phyloP scores from a whole-genome alignment of 768 basidiomycete species.

The Tricholoma sp. region DNA sequence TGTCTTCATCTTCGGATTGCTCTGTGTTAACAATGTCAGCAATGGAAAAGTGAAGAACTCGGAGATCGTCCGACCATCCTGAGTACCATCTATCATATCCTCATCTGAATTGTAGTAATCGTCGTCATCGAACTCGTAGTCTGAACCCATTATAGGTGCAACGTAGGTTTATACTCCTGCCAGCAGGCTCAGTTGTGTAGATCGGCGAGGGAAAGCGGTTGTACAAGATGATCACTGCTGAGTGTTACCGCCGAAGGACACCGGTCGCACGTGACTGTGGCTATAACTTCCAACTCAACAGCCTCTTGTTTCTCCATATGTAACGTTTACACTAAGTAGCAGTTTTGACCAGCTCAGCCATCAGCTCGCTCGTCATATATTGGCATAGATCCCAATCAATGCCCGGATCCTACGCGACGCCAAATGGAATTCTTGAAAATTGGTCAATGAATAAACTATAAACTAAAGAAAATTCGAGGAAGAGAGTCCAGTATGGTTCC shows the following conservation, averaged over 20 bases:
- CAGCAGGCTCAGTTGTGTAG: conserved; percentile 8
- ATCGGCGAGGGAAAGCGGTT: conserved; percentile 19
- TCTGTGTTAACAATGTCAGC: conserved; percentile 12
- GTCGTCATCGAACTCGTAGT: conserved; percentile 68
- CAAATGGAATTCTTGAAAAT: no score
- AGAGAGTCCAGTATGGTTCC: no score
- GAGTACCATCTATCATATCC: conserved; percentile 63
- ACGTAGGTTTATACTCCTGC: neutral
- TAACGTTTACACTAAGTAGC: no score
- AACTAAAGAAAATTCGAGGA: no score
- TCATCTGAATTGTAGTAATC: conserved; percentile 72
- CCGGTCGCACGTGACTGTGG: neutral
- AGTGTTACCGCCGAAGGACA: no score
- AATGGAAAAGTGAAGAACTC: conserved; percentile 12
- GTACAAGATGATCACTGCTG: neutral
- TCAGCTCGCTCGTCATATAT: no score
- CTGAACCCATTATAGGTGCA: conserved; percentile 41
- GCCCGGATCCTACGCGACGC: no score
- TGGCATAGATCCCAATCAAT: no score
- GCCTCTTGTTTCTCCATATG: no score
- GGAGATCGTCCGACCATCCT: conserved; percentile 45
- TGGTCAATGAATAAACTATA: no score
- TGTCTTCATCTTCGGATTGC: conserved; percentile 55
- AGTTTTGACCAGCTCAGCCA: no score
- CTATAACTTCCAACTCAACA: no score